Percentiles rank a stretch among this genome's conserved stretches.
Conservation (phyloP, 495 filamentous ascomycete species). For the Arthonia radiata region DNA sequence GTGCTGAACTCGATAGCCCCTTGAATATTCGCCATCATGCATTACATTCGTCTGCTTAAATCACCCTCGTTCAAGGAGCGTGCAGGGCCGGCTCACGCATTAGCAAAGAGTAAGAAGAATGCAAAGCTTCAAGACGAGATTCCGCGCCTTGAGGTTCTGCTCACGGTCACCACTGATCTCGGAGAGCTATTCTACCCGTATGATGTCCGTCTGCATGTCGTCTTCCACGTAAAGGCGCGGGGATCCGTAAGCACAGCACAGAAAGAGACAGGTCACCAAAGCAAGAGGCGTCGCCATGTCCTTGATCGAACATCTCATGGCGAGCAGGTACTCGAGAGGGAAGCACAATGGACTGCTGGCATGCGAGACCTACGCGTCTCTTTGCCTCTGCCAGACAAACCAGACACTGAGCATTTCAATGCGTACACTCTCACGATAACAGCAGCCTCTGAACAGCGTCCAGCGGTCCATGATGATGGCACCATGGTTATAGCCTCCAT, state of each 20-base stretch:
- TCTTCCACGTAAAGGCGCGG: not conserved
- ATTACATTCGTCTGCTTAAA: conserved; percentile 58
- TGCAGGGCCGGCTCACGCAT: conserved; percentile 8
- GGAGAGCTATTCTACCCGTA: conserved; percentile 60
- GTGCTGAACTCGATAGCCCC: too few relatives aligned
- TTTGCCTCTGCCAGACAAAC: too few relatives aligned
- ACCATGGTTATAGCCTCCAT: too few relatives aligned
- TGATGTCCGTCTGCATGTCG: conserved; percentile 26
- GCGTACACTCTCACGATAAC: too few relatives aligned
- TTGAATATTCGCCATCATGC: too few relatives aligned
- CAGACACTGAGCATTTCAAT: too few relatives aligned
- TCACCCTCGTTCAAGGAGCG: conserved; percentile 19
- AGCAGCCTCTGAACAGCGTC: too few relatives aligned
- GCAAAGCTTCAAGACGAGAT: too few relatives aligned
- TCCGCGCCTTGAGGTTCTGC: conserved; percentile 20
- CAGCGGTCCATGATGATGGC: too few relatives aligned
- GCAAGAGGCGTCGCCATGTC: too few relatives aligned
- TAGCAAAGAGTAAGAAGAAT: too few relatives aligned
- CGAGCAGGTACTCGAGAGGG: not conserved
- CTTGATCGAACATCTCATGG: not conserved
- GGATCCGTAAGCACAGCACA: not conserved
- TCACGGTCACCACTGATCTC: conserved; percentile 78
- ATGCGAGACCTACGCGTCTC: conserved; percentile 25
- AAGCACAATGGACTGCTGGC: conserved; percentile 22
- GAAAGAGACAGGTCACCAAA: not conserved